Evolutionary conservation across 495 filamentous ascomycete genomes (phyloP), one percentile per base, ranked within the genome.

Genomic region (Cercophora newfieldiana): DNA sequence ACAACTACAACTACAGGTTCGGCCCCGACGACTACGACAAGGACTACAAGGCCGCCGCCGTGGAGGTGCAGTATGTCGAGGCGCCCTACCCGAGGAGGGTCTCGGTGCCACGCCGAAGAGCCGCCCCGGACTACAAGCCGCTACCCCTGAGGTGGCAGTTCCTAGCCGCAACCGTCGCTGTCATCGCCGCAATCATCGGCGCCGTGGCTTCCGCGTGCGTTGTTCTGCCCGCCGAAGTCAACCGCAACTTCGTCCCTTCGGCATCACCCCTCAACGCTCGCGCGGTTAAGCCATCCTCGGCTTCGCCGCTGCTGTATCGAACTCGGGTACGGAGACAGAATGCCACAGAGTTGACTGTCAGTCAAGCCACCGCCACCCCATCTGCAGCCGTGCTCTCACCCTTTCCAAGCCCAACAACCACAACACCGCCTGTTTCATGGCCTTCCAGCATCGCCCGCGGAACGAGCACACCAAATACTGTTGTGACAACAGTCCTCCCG

Each of bases 141-240:
- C 48, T 66, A n/a, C 68, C 75, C 8, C 55, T 79, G 62, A 69
- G 72, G 69, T 77, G 77, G 74, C 66, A 69, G 22, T 79, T 78
- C 68, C 64, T 79, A n/a, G 47, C 54, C 0, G 44, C 10, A 31
- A 53, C 75, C 47, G 51, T 71, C 22, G 25, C 67, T 7, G 58
- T 67, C 33, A 50, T 78, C 59, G 26, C 71, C 24, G 67, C 59
- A 0, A 37, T 73, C 8, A 37, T 78, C 7, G 70, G 65, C 2
- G 18, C 70, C 5, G 50, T 77, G 50, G 72, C 44, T 3, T 70
- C 65, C 31, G 74, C 72, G 19, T 69, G 73, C 10, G 62, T 60
- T 19, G 60, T 59, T 14, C 68, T 79, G 21, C 77, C 77, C 0
- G 44, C 71, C 8, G 68, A 69, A 37, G 30, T 48, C 4, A 63